These are phyloP conservation scores for Pistacia vera DNA, from an alignment of 345 rosid genomes.

Conservation along the genomic window DNA sequence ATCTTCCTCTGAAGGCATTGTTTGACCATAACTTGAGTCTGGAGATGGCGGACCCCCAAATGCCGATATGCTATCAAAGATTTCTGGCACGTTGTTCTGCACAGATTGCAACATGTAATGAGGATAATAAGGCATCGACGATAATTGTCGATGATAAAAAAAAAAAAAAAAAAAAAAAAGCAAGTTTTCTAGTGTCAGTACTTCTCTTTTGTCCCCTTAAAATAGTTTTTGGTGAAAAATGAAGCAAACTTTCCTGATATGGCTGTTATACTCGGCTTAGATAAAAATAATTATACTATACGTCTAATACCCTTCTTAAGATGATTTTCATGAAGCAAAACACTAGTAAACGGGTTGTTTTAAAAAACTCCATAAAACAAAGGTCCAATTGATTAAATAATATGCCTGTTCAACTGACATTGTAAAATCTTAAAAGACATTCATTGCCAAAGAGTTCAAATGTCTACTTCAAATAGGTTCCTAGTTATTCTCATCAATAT, in stretches of 20 bases:
- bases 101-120: background rate
- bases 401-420: background rate
- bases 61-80: conserved; percentile 69
- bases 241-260: background rate
- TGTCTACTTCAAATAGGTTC: background rate
- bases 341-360: background rate
- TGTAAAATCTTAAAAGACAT: background rate
- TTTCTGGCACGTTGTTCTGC: conserved; percentile 82
- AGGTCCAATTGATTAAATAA: background rate
- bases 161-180: too few species aligned
- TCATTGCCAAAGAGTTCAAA: background rate
- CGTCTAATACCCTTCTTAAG: background rate
- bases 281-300: background rate
- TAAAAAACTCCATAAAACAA: background rate
- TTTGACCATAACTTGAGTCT: conserved; percentile 66
- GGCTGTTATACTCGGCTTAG: background rate
- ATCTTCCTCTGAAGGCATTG: conserved; percentile 65
- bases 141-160: background rate
- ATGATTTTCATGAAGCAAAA: background rate
- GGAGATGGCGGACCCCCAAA: conserved; percentile 88
- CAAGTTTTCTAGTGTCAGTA: background rate
- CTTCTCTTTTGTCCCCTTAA: too few species aligned
- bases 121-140: background rate
- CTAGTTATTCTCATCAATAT: background rate
- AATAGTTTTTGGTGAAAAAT: background rate